Percentiles rank a stretch among this genome's conserved stretches.
These are phyloP conservation scores for Hypoxylon fragiforme DNA, from an alignment of 495 filamentous ascomycete genomes.

Conservation along the genomic window DNA sequence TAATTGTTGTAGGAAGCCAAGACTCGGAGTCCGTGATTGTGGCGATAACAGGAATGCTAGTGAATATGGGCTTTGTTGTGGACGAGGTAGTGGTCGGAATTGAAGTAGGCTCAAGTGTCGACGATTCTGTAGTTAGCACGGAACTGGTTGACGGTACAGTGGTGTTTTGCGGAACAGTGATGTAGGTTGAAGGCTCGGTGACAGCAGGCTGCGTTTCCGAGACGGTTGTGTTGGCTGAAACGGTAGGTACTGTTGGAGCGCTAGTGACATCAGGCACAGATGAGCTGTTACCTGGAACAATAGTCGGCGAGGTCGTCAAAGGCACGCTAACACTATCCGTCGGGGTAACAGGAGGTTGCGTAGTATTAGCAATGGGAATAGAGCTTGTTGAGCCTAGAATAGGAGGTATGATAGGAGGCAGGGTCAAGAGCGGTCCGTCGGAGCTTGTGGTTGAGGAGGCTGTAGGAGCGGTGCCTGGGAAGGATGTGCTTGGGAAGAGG, in stretches of 20 bases:
- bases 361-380: constrained; percentile 19
- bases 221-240: background rate
- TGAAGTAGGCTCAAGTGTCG: constrained; percentile 9
- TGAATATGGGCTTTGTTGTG: constrained; percentile 34
- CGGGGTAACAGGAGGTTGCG: constrained; percentile 12
- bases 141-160: constrained; percentile 26
- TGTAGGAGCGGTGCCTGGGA: constrained; percentile 30
- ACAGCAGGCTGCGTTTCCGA: constrained; percentile 17
- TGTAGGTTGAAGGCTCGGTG: constrained; percentile 11
- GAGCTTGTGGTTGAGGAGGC: constrained; percentile 18
- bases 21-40: constrained; percentile 47
- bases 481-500: constrained; percentile 22
- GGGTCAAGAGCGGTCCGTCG: constrained; percentile 1
- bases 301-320: constrained; percentile 10
- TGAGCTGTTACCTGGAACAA: constrained; percentile 12
- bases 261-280: background rate
- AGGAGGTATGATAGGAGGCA: constrained; percentile 25
- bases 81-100: constrained; percentile 16
- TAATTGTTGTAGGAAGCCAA: constrained; percentile 50
- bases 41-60: constrained; percentile 42
- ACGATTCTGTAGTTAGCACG: constrained; percentile 6
- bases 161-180: constrained; percentile 28
- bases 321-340: background rate
- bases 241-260: constrained; percentile 4
- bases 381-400: constrained; percentile 9